phyloP scores from a whole-genome alignment of 805 yeast species.

The Candida awuae region DNA sequence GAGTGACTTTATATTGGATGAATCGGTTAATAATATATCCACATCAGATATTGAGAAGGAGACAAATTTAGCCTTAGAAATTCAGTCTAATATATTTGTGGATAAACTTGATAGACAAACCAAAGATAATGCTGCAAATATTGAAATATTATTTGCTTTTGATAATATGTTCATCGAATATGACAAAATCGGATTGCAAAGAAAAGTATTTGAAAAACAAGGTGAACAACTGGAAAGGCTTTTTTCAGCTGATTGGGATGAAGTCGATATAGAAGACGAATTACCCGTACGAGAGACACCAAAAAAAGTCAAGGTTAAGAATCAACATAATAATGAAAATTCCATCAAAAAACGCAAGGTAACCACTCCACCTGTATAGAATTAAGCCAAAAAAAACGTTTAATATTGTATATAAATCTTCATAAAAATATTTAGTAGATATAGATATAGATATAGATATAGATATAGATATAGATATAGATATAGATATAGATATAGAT shows the following conservation, averaged over 20 bases:
- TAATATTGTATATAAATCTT: not conserved
- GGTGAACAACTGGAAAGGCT: conserved; percentile 21
- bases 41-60: conserved; percentile 9
- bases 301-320: conserved; percentile 5
- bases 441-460: no score
- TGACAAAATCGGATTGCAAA: conserved; percentile 34
- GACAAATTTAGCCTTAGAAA: conserved; percentile 16
- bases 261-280: conserved; percentile 12
- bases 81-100: conserved; percentile 21
- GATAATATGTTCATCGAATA: conserved; percentile 54
- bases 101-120: conserved; percentile 3
- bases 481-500: no score
- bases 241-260: conserved; percentile 21
- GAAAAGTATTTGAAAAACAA: conserved; percentile 24
- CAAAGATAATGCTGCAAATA: conserved; percentile 21
- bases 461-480: no score
- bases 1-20: conserved; percentile 5
- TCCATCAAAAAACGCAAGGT: not conserved
- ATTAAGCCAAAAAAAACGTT: not conserved
- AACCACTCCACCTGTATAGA: not conserved
- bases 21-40: not conserved
- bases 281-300: not conserved
- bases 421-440: no score
- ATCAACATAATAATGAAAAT: not conserved
- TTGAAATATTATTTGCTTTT: conserved; percentile 44